These are phyloP conservation scores for Hirsutella minnesotensis DNA, from an alignment of 2,329 filamentous ascomycete genomes.

Conservation along the genomic window DNA sequence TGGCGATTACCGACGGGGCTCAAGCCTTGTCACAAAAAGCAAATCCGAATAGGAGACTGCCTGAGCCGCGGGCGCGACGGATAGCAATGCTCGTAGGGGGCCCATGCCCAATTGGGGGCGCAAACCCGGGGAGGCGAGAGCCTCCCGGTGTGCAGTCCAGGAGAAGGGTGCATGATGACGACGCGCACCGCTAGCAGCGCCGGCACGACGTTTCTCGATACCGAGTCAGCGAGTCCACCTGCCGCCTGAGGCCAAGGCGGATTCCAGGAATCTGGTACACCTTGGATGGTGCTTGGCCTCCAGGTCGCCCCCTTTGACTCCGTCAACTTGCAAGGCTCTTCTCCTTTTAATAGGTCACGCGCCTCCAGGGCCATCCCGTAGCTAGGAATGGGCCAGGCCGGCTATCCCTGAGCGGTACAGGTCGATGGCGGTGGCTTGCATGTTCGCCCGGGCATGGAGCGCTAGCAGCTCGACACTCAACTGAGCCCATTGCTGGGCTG, in stretches of 20 bases:
- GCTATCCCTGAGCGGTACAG: slow-evolving; percentile 2
- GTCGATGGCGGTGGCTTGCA: slow-evolving; percentile 4
- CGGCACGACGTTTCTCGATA: not conserved
- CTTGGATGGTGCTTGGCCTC: not conserved
- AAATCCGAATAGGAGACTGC: slow-evolving; percentile 1
- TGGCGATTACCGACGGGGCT: not conserved
- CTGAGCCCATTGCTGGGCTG: not conserved
- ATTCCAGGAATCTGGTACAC: slow-evolving; percentile 4
- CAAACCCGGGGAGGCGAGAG: slow-evolving; percentile 1
- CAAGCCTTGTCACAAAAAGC: slow-evolving; percentile 7
- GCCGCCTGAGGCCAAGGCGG: not conserved
- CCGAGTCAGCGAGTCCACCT: not conserved
- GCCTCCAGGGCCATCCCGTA: slow-evolving; percentile 1
- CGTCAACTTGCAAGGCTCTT: not conserved
- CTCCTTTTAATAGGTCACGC: not conserved
- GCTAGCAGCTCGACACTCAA: not conserved
- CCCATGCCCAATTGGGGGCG: slow-evolving; percentile 2
- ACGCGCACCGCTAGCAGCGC: slow-evolving; percentile 1
- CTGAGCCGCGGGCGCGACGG: slow-evolving; percentile 2
- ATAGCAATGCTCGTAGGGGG: not conserved
- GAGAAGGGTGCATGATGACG: slow-evolving; percentile 1
- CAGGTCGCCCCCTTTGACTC: not conserved
- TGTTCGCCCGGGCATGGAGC: not conserved
- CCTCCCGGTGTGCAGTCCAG: slow-evolving; percentile 3
- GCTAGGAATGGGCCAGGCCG: slow-evolving; percentile 5